These are phyloP conservation scores for Polychaeton citri DNA, from an alignment of 2,329 filamentous ascomycete genomes.

Conservation along the genomic window DNA sequence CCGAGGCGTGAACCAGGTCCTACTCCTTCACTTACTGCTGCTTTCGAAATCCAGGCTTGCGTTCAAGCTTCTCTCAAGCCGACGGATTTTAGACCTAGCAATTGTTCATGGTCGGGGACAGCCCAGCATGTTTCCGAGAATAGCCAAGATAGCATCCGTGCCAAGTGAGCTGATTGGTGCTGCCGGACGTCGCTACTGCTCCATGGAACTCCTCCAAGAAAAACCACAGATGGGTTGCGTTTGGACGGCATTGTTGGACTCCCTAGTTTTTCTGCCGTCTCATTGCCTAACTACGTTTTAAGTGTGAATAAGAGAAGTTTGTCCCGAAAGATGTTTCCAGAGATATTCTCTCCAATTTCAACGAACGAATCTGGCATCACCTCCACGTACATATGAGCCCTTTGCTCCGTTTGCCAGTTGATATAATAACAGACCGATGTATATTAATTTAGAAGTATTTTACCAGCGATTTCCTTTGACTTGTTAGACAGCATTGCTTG, in stretches of 20 bases:
- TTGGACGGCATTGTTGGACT: slow-evolving; percentile 19
- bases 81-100: too few species aligned
- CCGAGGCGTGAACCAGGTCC: too few species aligned
- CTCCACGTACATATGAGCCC: slow-evolving; percentile 8
- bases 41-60: too few species aligned
- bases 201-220: slow-evolving; percentile 21
- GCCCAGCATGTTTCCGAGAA: neutral
- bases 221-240: slow-evolving; percentile 19
- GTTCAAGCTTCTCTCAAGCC: too few species aligned
- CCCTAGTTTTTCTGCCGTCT: slow-evolving; percentile 1
- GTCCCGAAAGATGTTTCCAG: slow-evolving; percentile 15
- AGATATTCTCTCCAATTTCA: slow-evolving; percentile 10
- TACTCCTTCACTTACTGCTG: too few species aligned
- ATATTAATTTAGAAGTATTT: slow-evolving; percentile 16
- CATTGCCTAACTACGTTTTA: slow-evolving; percentile 4
- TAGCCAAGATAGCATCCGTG: slow-evolving; percentile 6
- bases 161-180: slow-evolving; percentile 11
- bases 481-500: slow-evolving; percentile 8
- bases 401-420: slow-evolving; percentile 11
- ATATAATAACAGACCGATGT: slow-evolving; percentile 10
- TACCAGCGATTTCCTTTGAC: slow-evolving; percentile 10
- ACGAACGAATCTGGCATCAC: slow-evolving; percentile 13
- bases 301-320: slow-evolving; percentile 10
- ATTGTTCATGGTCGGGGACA: too few species aligned
- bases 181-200: slow-evolving; percentile 18